Evolutionary conservation across 2,329 filamentous ascomycete species (phyloP).

Genomic region (Lasiodiplodia sp.): DNA sequence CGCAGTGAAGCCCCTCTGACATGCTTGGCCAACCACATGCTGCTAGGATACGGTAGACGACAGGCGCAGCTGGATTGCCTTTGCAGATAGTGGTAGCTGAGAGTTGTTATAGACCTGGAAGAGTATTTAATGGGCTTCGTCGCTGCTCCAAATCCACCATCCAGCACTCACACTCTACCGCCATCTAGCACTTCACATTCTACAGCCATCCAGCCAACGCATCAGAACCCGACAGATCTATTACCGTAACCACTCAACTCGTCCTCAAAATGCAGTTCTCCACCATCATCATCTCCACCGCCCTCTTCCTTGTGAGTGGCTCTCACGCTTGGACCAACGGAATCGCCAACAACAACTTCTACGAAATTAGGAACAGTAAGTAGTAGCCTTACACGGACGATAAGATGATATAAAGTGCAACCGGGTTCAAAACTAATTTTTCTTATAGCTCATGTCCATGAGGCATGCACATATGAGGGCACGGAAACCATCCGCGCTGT

Average conservation of each 20-base stretch:
- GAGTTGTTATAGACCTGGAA: not conserved
- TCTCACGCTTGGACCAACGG: not conserved
- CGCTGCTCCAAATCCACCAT: not conserved
- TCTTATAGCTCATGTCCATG: not conserved
- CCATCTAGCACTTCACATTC: not conserved
- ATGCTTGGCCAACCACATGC: not conserved
- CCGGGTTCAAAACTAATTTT: not conserved
- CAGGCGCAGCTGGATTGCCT: not conserved
- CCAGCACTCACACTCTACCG: not conserved
- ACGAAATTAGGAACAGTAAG: not conserved
- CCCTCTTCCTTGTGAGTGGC: conserved; percentile 8
- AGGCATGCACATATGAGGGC: conserved; percentile 1
- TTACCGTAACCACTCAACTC: not conserved
- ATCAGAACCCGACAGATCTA: not conserved
- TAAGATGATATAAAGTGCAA: not conserved
- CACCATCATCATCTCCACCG: conserved; percentile 6
- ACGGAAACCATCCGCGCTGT: not conserved
- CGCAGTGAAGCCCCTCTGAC: no score
- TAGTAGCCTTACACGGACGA: not conserved
- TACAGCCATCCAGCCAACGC: not conserved
- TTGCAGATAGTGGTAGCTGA: not conserved
- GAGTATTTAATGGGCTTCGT: conserved; percentile 3
- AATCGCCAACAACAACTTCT: not conserved
- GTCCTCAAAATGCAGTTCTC: conserved; percentile 2
- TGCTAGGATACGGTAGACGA: not conserved